Base-by-base conservation (phyloP, 2,329 filamentous ascomycete species). In the Arthrobotrys entomopaga region DNA sequence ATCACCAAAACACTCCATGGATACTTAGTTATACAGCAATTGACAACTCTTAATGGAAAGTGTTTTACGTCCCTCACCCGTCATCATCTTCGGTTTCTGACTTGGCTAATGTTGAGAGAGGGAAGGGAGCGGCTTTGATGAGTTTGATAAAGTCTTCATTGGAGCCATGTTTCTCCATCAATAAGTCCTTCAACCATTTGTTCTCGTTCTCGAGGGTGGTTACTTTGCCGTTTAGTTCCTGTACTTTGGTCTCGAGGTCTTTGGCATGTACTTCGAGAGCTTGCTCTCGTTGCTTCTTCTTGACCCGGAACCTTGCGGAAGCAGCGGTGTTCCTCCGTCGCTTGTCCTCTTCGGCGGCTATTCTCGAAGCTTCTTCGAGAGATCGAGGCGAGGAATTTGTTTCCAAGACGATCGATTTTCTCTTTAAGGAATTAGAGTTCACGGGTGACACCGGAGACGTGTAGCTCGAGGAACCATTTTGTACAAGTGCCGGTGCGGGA, bases 201-300 rank as follows among this genome's bases (percentile, higher is more conserved):
- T 93, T 93, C 83, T 93, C 90, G 78, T 89, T 90, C 83, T 92
- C 90, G n/a, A 94, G 86, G 79, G 92, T 89, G 69, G 87, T 86
- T 64, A 95, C 89, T 58, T 88, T 83, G 88, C 79, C 86, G 82
- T 96, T 91, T 5, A 96, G 85, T 16, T 85, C 84, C 16, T 87
- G 84, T 59, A 93, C 90, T 83, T 93, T 93, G 52, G 95, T 91
- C 26, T 87, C 87, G 83, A 94, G 91, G 78, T 96, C 92, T 82
- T 93, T 92, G 79, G 92, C 89, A 2, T 88, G 90, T 79, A 88
- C 88, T 82, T 94, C 91, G 60, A 96, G 87, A 7, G 91, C 90
- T 82, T 93, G 91, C 84, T 96, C 92, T 58, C 92, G 90, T 83
- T 95, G 91, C 87, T 96, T 96, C 89, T 96, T 96, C 88, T 96